phyloP scores from a whole-genome alignment of 768 basidiomycete species.

The Amanita brunnescens region DNA sequence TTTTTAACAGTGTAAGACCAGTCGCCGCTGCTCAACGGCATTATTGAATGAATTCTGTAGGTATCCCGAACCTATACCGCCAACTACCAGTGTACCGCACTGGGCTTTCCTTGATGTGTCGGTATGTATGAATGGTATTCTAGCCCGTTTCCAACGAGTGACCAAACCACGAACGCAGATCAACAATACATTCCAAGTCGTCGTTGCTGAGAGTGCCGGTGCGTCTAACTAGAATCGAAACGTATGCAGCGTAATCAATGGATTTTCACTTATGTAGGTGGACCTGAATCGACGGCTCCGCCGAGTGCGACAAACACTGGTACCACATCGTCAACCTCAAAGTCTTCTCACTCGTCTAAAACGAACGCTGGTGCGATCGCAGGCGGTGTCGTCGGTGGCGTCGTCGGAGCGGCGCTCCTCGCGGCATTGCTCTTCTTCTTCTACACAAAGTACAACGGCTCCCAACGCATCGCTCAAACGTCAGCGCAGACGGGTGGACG shows the following conservation, averaged over 20 bases:
- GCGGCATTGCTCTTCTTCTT: constrained; percentile 32
- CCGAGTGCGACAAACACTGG: background rate
- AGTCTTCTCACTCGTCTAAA: constrained; percentile 2
- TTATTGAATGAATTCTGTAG: constrained; percentile 18
- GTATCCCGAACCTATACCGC: constrained; percentile 36
- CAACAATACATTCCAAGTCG: too few relatives aligned
- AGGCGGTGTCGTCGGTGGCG: constrained; percentile 49
- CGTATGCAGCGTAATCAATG: background rate
- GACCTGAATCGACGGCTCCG: background rate
- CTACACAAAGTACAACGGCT: constrained; percentile 22
- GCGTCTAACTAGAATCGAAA: background rate
- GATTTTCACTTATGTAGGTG: background rate
- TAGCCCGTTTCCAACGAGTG: background rate
- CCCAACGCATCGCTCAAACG: background rate
- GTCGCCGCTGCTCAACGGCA: background rate
- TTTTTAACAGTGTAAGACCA: constrained; percentile 24
- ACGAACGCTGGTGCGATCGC: constrained; percentile 49
- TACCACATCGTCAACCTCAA: background rate
- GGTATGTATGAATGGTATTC: constrained; percentile 15
- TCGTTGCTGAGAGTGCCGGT: background rate
- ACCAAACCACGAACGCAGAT: background rate
- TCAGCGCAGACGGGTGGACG: background rate
- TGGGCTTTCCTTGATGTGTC: constrained; percentile 53
- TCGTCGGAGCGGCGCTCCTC: constrained; percentile 34
- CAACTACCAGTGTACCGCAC: constrained; percentile 33